Evolutionary conservation across 176 grass and related monocot genomes (phyloP).

Genomic region (Sorghum bicolor): Sorghum_bicolor_NCBIv3 NC_012873.2:61785501-61786000

Average conservation of each 20-base stretch:
- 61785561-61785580: neutral
- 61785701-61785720: no score
- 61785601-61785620: no score
- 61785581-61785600: constrained; percentile 21
- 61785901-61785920: constrained; percentile 16
- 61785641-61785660: no score
- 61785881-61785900: constrained; percentile 4
- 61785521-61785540: neutral
- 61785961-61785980: constrained; percentile 37
- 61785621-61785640: no score
- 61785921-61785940: constrained; percentile 26
- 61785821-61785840: constrained; percentile 38
- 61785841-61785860: constrained; percentile 1
- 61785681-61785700: no score
- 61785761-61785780: no score
- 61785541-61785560: neutral
- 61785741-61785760: no score
- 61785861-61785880: no score
- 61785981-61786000: constrained; percentile 39
- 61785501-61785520: neutral
- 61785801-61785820: constrained; percentile 44
- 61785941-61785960: constrained; percentile 29
- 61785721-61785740: no score
- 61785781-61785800: no score
- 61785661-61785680: no score